Conservation (phyloP, 257 asterid genomes). For the Jacaranda copaia region DNA sequence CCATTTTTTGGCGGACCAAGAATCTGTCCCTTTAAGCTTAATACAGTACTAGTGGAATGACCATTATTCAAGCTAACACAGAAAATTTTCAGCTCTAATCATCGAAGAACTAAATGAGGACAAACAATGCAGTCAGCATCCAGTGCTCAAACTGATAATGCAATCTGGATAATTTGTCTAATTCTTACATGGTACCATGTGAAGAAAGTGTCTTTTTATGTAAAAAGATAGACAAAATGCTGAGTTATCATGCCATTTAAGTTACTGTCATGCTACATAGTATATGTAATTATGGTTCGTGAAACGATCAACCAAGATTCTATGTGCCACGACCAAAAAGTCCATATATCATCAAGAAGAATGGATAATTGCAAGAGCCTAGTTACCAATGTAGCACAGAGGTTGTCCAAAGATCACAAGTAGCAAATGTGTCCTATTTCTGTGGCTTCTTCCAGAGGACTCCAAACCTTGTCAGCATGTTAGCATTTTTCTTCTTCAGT, state of each 20-base stretch:
- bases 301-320: neutral
- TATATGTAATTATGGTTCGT: neutral
- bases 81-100: too few species aligned
- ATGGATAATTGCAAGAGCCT: too few species aligned
- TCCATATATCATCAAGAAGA: too few species aligned
- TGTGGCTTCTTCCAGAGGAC: slow-evolving; percentile 71
- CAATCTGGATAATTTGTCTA: neutral
- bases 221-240: neutral
- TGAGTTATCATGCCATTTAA: neutral
- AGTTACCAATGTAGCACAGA: too few species aligned
- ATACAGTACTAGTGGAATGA: too few species aligned
- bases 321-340: neutral
- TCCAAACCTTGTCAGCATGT: slow-evolving; percentile 66
- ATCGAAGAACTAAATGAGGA: too few species aligned
- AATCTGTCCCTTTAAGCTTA: too few species aligned
- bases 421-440: slow-evolving; percentile 40
- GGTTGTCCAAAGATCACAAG: too few species aligned
- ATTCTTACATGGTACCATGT: neutral
- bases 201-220: neutral
- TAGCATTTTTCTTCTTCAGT: slow-evolving; percentile 66
- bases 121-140: too few species aligned
- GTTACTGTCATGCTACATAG: neutral
- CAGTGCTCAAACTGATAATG: too few species aligned
- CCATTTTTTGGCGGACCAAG: too few species aligned
- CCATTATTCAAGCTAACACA: too few species aligned